Evolutionary conservation across 2,329 filamentous ascomycete species (phyloP), one percentile per base, ranked within the genome.

Genomic region (Cladophialophora chaetospira): DNA sequence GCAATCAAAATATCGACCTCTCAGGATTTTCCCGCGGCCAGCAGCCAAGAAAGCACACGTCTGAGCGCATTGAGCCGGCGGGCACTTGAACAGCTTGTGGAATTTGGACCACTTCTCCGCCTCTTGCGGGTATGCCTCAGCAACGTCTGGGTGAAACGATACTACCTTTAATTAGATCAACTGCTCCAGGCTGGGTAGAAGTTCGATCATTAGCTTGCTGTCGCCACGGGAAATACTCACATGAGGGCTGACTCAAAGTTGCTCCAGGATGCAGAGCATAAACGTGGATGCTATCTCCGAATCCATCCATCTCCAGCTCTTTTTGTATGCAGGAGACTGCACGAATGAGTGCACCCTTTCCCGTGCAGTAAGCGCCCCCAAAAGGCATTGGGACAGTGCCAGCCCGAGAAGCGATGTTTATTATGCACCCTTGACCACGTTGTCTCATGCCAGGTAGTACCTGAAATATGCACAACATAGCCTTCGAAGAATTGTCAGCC

Each of bases 351-450:
- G 26, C 38, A 2, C 29, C 45, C 28, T 59, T 59, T 19, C 11
- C 6, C 5, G 25, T 42, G 31, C 9, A 26, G 29, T 59, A 56
- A 13, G 19, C 57, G 4, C 9, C 25, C 28, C n/a, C 25, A 25
- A 46, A 51, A 1, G 57, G 56, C 26, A 51, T 13, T 6, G 19
- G 11, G 4, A 59, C 45, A 15, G 56, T 59, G 2, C 44, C 56
- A 11, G 43, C 51, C 8, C 56, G 56, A 25, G 56, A 59, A n/a
- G 56, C 51, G 19, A 59, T 45, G 28, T 55, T 59, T 36, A 59
- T 59, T 36, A 59, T 55, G 38, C 35, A 51, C 5, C 56, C 56
- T 6, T 17, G 19, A 11, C 52, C n/a, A 21, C 52, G 56, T 21
- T 43, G 35, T 9, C 46, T 29, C 51, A 59, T 55, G 6, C 29